Percentiles rank a stretch among this genome's conserved stretches.
These are phyloP conservation scores for Trichoderma erinaceum DNA, from an alignment of 495 filamentous ascomycete species.

Conservation along the genomic window DNA sequence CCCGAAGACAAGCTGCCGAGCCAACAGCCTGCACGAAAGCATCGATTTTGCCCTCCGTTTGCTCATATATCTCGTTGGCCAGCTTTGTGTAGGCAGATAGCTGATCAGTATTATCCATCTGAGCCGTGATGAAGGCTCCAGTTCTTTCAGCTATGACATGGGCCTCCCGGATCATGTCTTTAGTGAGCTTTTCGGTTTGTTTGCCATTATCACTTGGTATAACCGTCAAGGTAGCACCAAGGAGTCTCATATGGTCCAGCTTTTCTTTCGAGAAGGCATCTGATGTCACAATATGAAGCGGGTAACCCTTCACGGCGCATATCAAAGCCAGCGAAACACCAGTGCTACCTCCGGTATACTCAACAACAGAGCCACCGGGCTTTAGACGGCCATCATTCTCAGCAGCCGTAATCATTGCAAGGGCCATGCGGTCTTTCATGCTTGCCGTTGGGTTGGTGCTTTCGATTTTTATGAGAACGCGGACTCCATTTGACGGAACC, in stretches of 20 bases:
- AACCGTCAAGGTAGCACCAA: conserved; percentile 11
- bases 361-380: conserved; percentile 7
- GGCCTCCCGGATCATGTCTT: conserved; percentile 14
- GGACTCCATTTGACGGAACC: conserved; percentile 11
- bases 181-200: conserved; percentile 14
- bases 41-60: conserved; percentile 13
- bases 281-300: conserved; percentile 12
- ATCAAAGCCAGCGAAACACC: conserved; percentile 10
- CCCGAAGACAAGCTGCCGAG: conserved; percentile 4
- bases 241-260: conserved; percentile 16
- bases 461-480: conserved; percentile 11
- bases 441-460: conserved; percentile 13
- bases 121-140: conserved; percentile 10
- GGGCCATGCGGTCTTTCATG: conserved; percentile 17
- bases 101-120: conserved; percentile 16
- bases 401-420: conserved; percentile 15
- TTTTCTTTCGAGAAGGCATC: conserved; percentile 16
- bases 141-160: conserved; percentile 6
- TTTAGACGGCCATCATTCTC: conserved; percentile 13
- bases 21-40: conserved; percentile 15
- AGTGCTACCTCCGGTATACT: conserved; percentile 15
- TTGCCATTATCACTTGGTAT: conserved; percentile 15
- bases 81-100: conserved; percentile 11
- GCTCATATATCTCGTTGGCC: conserved; percentile 12
- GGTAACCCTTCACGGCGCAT: conserved; percentile 6